Evolutionary conservation across 2,329 filamentous ascomycete species (phyloP), one percentile per base, ranked within the genome.

Genomic region (Paraphaeosphaeria minitans): DNA sequence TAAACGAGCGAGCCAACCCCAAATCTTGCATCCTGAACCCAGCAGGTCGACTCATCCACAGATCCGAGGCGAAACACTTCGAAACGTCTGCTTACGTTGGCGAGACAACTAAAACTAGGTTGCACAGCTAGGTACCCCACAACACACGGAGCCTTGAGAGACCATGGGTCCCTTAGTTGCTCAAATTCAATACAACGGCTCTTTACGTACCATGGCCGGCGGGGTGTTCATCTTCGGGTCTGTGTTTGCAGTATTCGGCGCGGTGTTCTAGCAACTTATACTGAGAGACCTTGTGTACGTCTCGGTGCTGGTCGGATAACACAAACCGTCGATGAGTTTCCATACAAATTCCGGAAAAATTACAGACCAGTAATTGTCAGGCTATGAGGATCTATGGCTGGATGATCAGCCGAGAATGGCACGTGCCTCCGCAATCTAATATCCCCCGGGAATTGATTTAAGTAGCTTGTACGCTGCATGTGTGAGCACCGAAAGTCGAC

Each of bases 301-400:
- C 50, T 72, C 10, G 72, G 71, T n/a, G 21, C 72, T 22, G 66
- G 71, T 5, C 68, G 72, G 27, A 58, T 65, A 14, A 66, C 70
- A 5, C 69, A 73, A 46, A 56, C 52, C 16, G 66, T 73, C 21
- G 68, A 72, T 8, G 69, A 73, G 16, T 73, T 73, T 39, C 68
- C 71, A 8, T 73, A 64, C 45, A 52, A 58, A 3, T 73, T 71
- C 48, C 59, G 65, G 65, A 12, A 64, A 67, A 16, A 42, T 73
- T 5, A 55, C 61, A 27, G 64, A 73, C 56, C 62, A 69, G 10
- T 60, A 61, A 3, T 53, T 74, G 16, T 66, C 72, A 45, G 71
- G 62, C 5, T 73, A 71, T 46, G 72, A 73, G 55, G 71, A 74
- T 42, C 43, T 74, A 3, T 74, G 72, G 70, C 61, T 74, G 7